These are phyloP conservation scores for Colletotrichum spinosum DNA, from an alignment of 2,329 filamentous ascomycete genomes.

Conservation along the genomic window DNA sequence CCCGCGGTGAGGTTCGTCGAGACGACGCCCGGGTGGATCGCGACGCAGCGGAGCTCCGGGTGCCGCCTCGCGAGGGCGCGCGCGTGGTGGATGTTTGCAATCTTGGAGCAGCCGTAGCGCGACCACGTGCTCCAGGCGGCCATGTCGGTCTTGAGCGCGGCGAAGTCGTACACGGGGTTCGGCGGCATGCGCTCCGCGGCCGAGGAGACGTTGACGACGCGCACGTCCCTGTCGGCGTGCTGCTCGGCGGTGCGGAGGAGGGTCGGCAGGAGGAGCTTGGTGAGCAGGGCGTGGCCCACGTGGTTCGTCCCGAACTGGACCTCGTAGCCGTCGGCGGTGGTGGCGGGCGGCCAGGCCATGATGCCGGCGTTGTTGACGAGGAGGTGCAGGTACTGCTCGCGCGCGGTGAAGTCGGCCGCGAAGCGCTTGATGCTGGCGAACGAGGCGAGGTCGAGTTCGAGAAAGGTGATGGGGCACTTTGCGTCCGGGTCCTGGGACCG, in stretches of 20 bases:
- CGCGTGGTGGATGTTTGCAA: conserved; percentile 44
- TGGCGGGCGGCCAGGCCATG: conserved; percentile 49
- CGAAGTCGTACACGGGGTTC: conserved; percentile 28
- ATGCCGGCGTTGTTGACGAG: conserved; percentile 61
- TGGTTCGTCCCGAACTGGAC: conserved; percentile 62
- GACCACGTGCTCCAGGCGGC: conserved; percentile 50
- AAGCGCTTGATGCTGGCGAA: conserved; percentile 56
- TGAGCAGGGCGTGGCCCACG: conserved; percentile 59
- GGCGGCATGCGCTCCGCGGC: conserved; percentile 26
- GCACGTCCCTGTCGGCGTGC: conserved; percentile 29
- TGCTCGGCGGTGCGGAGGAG: conserved; percentile 44
- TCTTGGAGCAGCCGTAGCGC: conserved; percentile 59
- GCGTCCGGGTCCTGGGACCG: conserved; percentile 39
- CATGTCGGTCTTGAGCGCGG: conserved; percentile 39
- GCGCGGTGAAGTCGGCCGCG: conserved; percentile 49
- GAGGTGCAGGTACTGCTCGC: conserved; percentile 53
- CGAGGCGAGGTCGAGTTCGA: conserved; percentile 58
- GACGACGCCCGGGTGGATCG: conserved; percentile 57
- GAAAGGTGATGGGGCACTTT: conserved; percentile 41
- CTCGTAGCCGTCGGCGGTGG: conserved; percentile 60
- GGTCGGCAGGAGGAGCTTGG: conserved; percentile 49
- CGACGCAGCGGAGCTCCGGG: conserved; percentile 55
- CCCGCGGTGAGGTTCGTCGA: conserved; percentile 43
- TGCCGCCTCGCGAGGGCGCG: conserved; percentile 45
- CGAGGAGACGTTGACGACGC: conserved; percentile 37